Conservation (phyloP, 352 stramenopile genomes). For the Hyaloperonospora arabidopsidis region DNA sequence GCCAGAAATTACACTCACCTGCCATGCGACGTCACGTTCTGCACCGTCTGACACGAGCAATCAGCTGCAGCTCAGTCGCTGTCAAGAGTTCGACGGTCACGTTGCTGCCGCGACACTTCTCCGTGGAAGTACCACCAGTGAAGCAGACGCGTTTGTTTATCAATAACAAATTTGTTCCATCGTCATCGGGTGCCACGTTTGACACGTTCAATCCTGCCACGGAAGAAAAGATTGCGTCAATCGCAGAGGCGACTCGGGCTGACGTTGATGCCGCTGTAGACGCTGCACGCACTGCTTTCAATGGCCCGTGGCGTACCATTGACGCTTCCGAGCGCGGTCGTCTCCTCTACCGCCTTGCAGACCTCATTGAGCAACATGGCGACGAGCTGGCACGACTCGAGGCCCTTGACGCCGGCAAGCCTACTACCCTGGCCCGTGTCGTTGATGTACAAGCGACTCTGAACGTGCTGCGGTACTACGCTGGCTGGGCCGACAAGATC, state of each 20-base stretch:
- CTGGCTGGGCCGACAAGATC: conserved; percentile 82
- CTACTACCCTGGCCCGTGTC: conserved; percentile 63
- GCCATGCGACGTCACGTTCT: too few species aligned
- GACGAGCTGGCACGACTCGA: conserved; percentile 78
- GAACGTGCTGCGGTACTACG: conserved; percentile 90
- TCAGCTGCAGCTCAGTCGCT: conserved; percentile 2
- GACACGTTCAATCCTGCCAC: conserved; percentile 76
- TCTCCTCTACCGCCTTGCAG: conserved; percentile 34
- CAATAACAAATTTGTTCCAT: conserved; percentile 77
- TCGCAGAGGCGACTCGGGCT: conserved; percentile 47
- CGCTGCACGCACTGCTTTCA: conserved; percentile 58
- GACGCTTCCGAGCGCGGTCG: conserved; percentile 24
- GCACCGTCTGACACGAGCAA: too few species aligned
- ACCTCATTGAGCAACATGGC: conserved; percentile 47
- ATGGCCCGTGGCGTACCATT: conserved; percentile 53
- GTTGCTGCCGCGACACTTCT: conserved; percentile 32
- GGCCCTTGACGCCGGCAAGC: conserved; percentile 93
- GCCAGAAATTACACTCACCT: too few species aligned
- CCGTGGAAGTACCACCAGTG: conserved; percentile 24
- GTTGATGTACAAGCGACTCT: conserved; percentile 73
- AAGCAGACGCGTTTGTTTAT: conserved; percentile 83
- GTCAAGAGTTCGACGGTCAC: conserved; percentile 14
- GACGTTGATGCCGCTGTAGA: conserved; percentile 75
- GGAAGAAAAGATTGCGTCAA: conserved; percentile 64
- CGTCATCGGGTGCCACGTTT: conserved; percentile 59